These are phyloP conservation scores for Neodidymelliopsis sp. DNA, from an alignment of 2,329 filamentous ascomycete genomes.

Conservation along the genomic window DNA sequence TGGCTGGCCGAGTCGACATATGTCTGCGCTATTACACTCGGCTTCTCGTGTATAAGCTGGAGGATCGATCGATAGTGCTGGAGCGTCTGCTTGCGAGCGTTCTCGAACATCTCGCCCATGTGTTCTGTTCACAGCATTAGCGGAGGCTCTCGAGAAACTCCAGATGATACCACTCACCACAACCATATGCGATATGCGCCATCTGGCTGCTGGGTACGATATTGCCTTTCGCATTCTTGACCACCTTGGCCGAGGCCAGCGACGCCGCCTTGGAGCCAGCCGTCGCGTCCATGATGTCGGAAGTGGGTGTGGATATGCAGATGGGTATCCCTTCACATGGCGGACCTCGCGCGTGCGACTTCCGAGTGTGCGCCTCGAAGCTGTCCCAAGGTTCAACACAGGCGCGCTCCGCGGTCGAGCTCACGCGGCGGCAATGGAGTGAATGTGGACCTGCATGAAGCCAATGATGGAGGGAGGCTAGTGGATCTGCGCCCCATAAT, in stretches of 20 bases:
- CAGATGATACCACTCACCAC: constrained; percentile 46
- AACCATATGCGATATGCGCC: constrained; percentile 53
- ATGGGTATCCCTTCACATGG: constrained; percentile 12
- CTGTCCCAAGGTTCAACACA: constrained; percentile 2
- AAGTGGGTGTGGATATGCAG: not conserved
- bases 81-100: constrained; percentile 72
- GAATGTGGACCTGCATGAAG: constrained; percentile 42
- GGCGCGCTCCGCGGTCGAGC: constrained; percentile 17
- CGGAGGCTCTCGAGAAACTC: not conserved
- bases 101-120: constrained; percentile 72
- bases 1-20: constrained; percentile 61
- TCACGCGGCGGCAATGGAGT: constrained; percentile 29
- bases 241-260: constrained; percentile 54
- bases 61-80: constrained; percentile 76
- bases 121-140: constrained; percentile 65
- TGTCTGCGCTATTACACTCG: constrained; percentile 70
- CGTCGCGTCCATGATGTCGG: constrained; percentile 48
- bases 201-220: constrained; percentile 50
- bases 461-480: constrained; percentile 25
- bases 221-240: constrained; percentile 53
- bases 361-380: constrained; percentile 3
- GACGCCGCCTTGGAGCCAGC: constrained; percentile 50
- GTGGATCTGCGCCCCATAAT: constrained; percentile 17
- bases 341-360: constrained; percentile 2
- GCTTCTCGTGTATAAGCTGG: constrained; percentile 73